Evolutionary conservation across 176 grass and related monocot genomes (phyloP).

Genomic region (Poa pratensis): DNA sequence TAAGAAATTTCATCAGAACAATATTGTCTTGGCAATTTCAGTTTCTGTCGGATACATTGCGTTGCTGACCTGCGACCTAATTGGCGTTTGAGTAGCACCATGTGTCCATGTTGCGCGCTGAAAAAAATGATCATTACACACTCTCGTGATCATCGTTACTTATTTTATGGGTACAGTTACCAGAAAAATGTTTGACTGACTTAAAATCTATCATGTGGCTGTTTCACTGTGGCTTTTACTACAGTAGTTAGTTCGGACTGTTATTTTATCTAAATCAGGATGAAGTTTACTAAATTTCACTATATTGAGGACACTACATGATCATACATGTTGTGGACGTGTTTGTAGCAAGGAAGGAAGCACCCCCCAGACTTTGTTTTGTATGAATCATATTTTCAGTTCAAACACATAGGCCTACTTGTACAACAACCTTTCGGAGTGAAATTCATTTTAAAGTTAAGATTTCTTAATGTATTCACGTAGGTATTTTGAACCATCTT

Average conservation of each 20-base stretch:
- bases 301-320: neutral
- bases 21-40: neutral
- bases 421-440: too few species aligned
- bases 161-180: too few species aligned
- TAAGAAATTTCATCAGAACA: neutral
- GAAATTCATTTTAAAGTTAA: neutral
- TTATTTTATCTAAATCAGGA: neutral
- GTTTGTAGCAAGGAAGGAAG: too few species aligned
- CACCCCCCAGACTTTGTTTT: neutral
- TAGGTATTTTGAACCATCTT: neutral
- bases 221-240: too few species aligned
- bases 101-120: too few species aligned
- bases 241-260: neutral
- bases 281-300: neutral
- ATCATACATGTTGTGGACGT: neutral
- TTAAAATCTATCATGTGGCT: too few species aligned
- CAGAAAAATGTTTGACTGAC: too few species aligned
- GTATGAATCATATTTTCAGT: neutral
- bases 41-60: neutral
- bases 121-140: too few species aligned
- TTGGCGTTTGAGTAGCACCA: too few species aligned
- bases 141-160: too few species aligned
- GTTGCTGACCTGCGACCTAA: neutral
- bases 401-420: neutral
- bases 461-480: neutral